Base-by-base conservation (phyloP, 768 basidiomycete species). In the Leccinum variicolor region DNA sequence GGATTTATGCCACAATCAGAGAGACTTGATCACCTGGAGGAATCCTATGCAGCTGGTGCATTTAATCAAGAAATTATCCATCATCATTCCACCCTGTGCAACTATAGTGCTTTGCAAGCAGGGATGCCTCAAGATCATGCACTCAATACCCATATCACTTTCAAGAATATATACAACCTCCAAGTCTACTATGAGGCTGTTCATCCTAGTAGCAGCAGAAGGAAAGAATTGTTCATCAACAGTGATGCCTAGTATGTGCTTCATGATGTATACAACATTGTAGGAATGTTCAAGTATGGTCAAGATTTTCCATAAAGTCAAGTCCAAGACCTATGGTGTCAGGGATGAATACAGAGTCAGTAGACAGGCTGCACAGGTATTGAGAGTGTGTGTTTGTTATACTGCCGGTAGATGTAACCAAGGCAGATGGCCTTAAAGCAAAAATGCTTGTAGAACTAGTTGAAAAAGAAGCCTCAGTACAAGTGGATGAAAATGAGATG, bases 141-240 rank as follows among this genome's bases (percentile, higher is more conserved):
- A 0, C 34, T 39, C 1, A 55, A 59, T 2, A 61, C 53, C 0
- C 64, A 67, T 11, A 11, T 64, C 2, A 28, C 52, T 1, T 67
- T 66, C 47, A 8, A 48, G 26, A 64, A 25, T 31, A 49, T 60
- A 4, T 67, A 67, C 55, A 66, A 66, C 7, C 58, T n/a, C n/a
- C n/a, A n/a, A n/a, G n/a, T 66, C 8, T 50, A 43, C 13, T 66
- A 64, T 50, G 60, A 67, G 36, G 57, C 36, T 0, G 26, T 63
- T 3, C 31, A 36, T 3, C 46, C 63, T 3, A 53, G 48, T 3
- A 53, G 48, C 50, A 49, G 56, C 51, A 63, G 58, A 25, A 21
- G 3, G 3, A 56, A 56, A 5, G 21, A 19, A 4, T 1, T 13
- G 10, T 23, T 45, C 3, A 7, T 19, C 4, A 21, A 45, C 43